Evolutionary conservation across 1,284 basidiomycete species (phyloP), one percentile per base, ranked within the genome.

Genomic region (Ustanciosporium gigantosporum): DNA sequence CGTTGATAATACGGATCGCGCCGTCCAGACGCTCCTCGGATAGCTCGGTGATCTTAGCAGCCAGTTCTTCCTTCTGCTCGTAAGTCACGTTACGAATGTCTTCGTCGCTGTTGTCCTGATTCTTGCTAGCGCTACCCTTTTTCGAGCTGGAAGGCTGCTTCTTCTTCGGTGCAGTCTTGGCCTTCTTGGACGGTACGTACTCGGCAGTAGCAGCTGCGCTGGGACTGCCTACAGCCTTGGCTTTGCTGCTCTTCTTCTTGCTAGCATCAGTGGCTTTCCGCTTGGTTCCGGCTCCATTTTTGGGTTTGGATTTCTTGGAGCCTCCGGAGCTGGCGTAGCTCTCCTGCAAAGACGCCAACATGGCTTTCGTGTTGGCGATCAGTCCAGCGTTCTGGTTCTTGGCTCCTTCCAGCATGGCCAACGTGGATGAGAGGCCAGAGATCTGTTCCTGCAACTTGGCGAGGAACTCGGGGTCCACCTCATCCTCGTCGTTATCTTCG

Each of bases 61-160:
- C 75, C 34, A 77, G 55, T 57, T 77, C 75, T 50, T 76, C 74
- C 51, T 77, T 77, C 46, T 76, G 73, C 53, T 76, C 70, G 52
- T 74, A 76, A 14, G 74, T 76, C 36, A 77, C 72, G 9, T 51
- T 66, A 36, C 72, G 68, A 36, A 76, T 66, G 31, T 74, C 72
- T 31, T 76, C 74, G 41, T 68, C 67, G 36, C 55, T 57, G 41
- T 68, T 64, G 19, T 49, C 58, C 31, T 43, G 51, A 14, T 55
- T 40, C 39, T 51, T 48, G 29, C 45, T 50, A 17, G 48, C 39
- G 13, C 52, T 50, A n/a, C 61, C 38, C 65, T 71, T 71, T 47
- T 68, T 69, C 31, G 23, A 40, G 37, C 43, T 50, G 3, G 47
- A 13, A 21, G 49, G 15, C 16, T 51, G 42, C 46, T 59, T 58